Evolutionary conservation across 345 rosid genomes (phyloP).

Genomic region (Pistacia vera): DNA sequence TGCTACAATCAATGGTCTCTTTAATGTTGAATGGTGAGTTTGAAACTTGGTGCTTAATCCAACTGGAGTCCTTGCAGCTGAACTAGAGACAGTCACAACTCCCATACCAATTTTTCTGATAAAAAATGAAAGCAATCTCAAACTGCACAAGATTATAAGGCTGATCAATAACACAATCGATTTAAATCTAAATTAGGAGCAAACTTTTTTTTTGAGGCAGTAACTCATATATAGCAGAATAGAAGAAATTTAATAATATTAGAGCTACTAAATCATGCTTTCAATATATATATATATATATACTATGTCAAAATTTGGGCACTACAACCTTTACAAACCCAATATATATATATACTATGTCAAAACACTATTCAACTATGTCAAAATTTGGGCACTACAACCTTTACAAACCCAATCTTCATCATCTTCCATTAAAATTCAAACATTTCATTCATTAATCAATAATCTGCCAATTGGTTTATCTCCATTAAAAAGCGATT

Average conservation of each 20-base stretch:
- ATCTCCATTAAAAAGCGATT: background rate
- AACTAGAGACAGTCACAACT: slow-evolving; percentile 81
- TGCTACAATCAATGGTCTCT: slow-evolving; percentile 65
- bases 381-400: background rate
- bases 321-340: background rate
- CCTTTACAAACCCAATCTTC: background rate
- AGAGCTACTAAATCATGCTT: too few relatives aligned
- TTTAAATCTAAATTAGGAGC: background rate
- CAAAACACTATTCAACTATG: too few relatives aligned
- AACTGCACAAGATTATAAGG: slow-evolving; percentile 13
- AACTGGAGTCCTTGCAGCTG: slow-evolving; percentile 71
- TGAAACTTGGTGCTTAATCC: slow-evolving; percentile 52
- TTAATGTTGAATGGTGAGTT: slow-evolving; percentile 35
- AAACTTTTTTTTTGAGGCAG: too few relatives aligned
- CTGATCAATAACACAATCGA: slow-evolving; percentile 1
- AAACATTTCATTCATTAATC: background rate
- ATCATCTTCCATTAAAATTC: slow-evolving; percentile 6
- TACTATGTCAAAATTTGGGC: background rate
- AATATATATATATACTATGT: too few relatives aligned
- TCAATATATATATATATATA: background rate
- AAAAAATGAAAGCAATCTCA: slow-evolving; percentile 3
- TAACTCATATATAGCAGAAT: too few relatives aligned
- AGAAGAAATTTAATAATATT: too few relatives aligned
- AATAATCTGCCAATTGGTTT: background rate
- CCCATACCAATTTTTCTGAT: slow-evolving; percentile 59